phyloP scores from a whole-genome alignment of 345 rosid species.

The Populus pruinosa region DNA sequence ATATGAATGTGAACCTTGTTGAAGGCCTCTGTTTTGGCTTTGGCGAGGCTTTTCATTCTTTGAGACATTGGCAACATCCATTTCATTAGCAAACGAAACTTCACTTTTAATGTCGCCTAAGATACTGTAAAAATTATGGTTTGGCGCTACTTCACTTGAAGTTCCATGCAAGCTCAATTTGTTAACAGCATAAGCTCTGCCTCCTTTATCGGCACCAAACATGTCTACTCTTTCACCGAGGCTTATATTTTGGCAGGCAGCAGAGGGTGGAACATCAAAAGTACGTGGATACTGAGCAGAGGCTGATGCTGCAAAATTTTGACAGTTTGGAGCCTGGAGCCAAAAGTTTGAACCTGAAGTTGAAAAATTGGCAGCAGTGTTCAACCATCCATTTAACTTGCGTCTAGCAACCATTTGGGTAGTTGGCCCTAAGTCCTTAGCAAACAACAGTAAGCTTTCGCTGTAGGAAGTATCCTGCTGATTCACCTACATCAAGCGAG shows the following conservation, averaged over 20 bases:
- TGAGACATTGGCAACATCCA: not conserved
- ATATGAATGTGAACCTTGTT: constrained; percentile 1
- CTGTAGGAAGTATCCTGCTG: constrained; percentile 32
- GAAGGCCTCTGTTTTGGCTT: not conserved
- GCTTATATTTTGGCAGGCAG: constrained; percentile 3
- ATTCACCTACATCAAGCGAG: constrained; percentile 28
- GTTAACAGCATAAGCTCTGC: not conserved
- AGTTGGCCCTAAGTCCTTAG: constrained; percentile 49
- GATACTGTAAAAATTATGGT: not conserved
- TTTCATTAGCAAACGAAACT: not conserved
- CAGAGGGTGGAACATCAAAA: not conserved
- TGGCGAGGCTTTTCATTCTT: constrained; percentile 6
- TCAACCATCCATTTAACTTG: constrained; percentile 33
- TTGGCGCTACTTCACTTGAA: constrained; percentile 4
- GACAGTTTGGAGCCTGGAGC: constrained; percentile 8
- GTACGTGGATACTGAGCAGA: constrained; percentile 4
- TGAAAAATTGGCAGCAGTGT: constrained; percentile 15
- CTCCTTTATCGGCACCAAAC: constrained; percentile 1
- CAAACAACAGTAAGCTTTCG: constrained; percentile 43
- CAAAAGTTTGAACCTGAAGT: constrained; percentile 14
- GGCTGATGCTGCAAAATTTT: constrained; percentile 4
- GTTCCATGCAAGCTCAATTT: not conserved
- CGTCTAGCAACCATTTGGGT: constrained; percentile 37
- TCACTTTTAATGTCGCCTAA: constrained; percentile 4
- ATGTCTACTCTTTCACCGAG: not conserved